Conservation (phyloP, 1,284 basidiomycete genomes). For the Cerioporus squamosus region DNA sequence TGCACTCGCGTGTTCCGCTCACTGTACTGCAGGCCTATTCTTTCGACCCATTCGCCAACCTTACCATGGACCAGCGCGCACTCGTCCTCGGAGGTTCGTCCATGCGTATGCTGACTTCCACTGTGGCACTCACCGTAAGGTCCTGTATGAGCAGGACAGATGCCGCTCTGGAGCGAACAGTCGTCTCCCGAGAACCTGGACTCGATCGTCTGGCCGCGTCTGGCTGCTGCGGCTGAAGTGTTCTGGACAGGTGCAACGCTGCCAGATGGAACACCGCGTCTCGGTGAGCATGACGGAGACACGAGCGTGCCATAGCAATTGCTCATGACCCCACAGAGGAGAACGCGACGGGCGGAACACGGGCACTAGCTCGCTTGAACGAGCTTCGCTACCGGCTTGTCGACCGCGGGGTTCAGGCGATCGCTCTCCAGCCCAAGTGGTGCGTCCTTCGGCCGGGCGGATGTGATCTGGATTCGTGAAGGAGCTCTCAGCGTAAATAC, state of each 20-base stretch:
- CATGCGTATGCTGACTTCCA: not conserved
- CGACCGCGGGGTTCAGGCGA: constrained; percentile 66
- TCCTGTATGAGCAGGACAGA: constrained; percentile 45
- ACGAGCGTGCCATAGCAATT: not conserved
- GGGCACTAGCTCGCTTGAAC: constrained; percentile 76
- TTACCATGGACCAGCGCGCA: constrained; percentile 48
- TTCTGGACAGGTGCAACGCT: constrained; percentile 73
- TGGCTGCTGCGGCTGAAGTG: constrained; percentile 75
- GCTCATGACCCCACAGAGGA: constrained; percentile 10
- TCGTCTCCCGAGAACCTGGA: constrained; percentile 73
- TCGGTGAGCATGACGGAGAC: constrained; percentile 17
- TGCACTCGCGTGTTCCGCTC: not conserved
- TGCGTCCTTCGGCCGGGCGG: constrained; percentile 71
- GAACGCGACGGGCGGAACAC: constrained; percentile 48
- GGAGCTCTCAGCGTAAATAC: not conserved
- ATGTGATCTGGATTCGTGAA: constrained; percentile 47
- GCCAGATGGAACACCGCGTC: constrained; percentile 27
- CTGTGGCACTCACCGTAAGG: not conserved
- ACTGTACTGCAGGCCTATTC: constrained; percentile 49
- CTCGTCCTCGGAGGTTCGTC: constrained; percentile 66
- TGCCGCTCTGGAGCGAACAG: constrained; percentile 81
- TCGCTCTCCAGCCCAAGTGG: constrained; percentile 79
- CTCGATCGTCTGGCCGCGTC: constrained; percentile 75
- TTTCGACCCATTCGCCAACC: constrained; percentile 69
- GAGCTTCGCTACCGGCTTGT: constrained; percentile 74